Evolutionary conservation across 805 yeast genomes (phyloP).

Genomic region (Saturnispora saitoi): DNA sequence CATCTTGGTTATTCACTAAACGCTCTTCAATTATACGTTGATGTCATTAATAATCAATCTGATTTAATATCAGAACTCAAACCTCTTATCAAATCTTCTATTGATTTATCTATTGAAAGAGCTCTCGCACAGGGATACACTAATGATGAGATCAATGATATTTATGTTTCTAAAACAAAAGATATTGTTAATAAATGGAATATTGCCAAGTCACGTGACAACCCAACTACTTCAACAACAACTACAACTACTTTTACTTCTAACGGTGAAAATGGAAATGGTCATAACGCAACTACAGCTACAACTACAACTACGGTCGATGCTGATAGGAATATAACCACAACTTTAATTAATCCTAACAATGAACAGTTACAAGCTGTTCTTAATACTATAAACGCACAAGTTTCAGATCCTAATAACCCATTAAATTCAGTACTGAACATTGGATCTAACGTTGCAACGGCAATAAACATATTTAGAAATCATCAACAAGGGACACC

Average conservation of each 20-base stretch:
- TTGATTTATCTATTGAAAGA: neutral
- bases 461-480: neutral
- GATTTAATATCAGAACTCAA: neutral
- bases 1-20: constrained; percentile 1
- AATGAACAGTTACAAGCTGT: neutral
- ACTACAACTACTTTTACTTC: neutral
- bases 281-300: neutral
- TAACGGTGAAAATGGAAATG: too few species aligned
- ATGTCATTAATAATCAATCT: neutral
- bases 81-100: neutral
- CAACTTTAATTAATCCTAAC: neutral
- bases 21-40: neutral
- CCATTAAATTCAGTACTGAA: neutral
- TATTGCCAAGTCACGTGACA: too few species aligned
- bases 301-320: neutral
- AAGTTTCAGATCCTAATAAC: neutral
- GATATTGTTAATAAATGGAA: neutral
- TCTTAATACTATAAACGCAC: neutral
- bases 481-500: neutral
- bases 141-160: neutral
- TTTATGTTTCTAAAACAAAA: neutral
- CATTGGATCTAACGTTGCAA: constrained; percentile 3
- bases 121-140: constrained; percentile 4
- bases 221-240: neutral
- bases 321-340: neutral